These are phyloP conservation scores for Aspergillus fijiensis DNA, from an alignment of 2,329 filamentous ascomycete species.

Conservation along the genomic window DNA sequence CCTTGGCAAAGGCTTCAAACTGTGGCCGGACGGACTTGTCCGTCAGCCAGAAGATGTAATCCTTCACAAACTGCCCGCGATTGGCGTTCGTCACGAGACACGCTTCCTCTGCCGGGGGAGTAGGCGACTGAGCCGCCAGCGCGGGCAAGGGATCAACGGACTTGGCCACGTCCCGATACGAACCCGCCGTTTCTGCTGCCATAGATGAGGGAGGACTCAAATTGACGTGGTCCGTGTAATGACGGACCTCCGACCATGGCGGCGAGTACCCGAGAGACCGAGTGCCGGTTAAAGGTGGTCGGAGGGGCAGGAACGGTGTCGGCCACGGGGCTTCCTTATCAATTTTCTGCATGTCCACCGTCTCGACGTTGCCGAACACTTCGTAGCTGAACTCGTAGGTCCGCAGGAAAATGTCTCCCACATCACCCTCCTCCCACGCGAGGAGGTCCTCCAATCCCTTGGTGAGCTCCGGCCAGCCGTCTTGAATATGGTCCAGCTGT, in stretches of 20 bases:
- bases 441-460: constrained; percentile 71
- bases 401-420: constrained; percentile 77
- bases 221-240: constrained; percentile 18
- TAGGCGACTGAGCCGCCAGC: constrained; percentile 27
- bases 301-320: constrained; percentile 13
- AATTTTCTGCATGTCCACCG: constrained; percentile 55
- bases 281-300: constrained; percentile 1
- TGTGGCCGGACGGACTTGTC: constrained; percentile 75
- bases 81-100: constrained; percentile 79
- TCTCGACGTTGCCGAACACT: constrained; percentile 53
- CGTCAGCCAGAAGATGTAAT: constrained; percentile 83
- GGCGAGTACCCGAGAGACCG: constrained; percentile 13
- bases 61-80: constrained; percentile 72
- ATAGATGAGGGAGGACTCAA: constrained; percentile 25
- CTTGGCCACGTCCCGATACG: constrained; percentile 21
- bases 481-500: constrained; percentile 72
- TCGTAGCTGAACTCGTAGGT: constrained; percentile 83
- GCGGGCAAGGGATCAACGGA: constrained; percentile 25
- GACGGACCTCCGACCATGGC: constrained; percentile 26
- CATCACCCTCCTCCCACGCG: constrained; percentile 75
- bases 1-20: constrained; percentile 74
- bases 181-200: constrained; percentile 21
- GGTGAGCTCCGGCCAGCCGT: constrained; percentile 82
- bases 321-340: constrained; percentile 40
- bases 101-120: constrained; percentile 51